Conservation (phyloP, 257 asterid species). For the Cynanchum wilfordii region DNA sequence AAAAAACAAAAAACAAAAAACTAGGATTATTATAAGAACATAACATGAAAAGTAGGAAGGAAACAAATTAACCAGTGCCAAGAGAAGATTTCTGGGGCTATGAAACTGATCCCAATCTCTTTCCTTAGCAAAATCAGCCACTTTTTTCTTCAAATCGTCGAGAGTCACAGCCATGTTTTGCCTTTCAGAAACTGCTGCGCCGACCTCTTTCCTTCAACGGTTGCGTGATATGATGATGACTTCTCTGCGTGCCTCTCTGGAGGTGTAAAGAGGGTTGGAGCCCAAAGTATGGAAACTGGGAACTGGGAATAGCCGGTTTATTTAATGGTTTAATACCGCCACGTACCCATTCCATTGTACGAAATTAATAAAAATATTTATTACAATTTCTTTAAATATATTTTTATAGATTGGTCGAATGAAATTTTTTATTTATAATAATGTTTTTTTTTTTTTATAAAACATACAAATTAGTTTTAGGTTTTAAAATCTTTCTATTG, state of each 20-base stretch:
- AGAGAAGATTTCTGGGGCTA: slow-evolving; percentile 56
- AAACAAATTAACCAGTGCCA: slow-evolving; percentile 40
- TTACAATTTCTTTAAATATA: no score
- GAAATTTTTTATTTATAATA: no score
- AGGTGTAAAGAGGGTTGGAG: no score
- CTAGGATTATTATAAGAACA: neutral
- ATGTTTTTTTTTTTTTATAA: no score
- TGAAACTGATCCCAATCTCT: slow-evolving; percentile 61
- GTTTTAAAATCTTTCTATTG: no score
- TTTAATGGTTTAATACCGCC: no score
- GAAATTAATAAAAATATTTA: no score
- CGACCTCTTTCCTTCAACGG: neutral
- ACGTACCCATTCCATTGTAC: no score
- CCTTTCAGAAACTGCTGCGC: neutral
- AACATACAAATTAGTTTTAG: no score
- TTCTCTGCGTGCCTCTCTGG: neutral
- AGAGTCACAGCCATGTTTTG: slow-evolving; percentile 29
- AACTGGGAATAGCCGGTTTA: no score
- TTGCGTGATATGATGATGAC: neutral
- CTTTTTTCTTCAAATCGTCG: slow-evolving; percentile 31
- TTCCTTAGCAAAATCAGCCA: slow-evolving; percentile 50
- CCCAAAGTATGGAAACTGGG: no score
- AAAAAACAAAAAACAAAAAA: neutral
- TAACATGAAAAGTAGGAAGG: neutral
- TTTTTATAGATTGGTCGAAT: no score